Percentiles rank a stretch among this genome's conserved stretches.
These are phyloP conservation scores for Phytopythium oedochilum DNA, from an alignment of 352 stramenopile species.

Conservation along the genomic window DNA sequence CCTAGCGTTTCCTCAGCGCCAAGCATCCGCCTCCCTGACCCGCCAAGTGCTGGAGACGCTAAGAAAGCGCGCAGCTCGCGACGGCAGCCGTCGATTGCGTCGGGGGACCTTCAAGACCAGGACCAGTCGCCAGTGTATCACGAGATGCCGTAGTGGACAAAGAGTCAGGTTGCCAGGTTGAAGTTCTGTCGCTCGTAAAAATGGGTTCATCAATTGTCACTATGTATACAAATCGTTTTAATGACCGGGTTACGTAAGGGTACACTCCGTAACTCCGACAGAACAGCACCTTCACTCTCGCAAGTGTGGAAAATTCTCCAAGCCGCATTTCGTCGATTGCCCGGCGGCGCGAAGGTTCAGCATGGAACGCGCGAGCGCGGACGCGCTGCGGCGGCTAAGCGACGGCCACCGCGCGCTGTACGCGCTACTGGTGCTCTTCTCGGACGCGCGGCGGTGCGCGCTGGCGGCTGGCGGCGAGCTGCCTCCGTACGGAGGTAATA, in stretches of 20 bases:
- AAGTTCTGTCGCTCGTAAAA: neutral
- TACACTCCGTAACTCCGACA: neutral
- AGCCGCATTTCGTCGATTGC: neutral
- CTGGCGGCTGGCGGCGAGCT: conserved; percentile 10
- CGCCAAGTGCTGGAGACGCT: no score
- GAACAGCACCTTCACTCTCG: neutral
- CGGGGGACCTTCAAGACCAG: no score
- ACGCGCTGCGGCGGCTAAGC: conserved; percentile 3
- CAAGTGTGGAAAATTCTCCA: conserved; percentile 2
- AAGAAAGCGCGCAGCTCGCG: no score
- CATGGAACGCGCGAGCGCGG: neutral
- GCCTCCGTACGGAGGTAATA: neutral
- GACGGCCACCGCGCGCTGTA: conserved; percentile 18
- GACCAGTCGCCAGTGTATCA: neutral
- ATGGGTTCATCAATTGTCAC: neutral
- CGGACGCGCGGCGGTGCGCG: conserved; percentile 17
- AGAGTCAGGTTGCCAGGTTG: neutral
- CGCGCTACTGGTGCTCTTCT: conserved; percentile 22
- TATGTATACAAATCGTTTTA: neutral
- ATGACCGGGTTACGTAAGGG: neutral
- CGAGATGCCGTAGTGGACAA: neutral
- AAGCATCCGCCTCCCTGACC: no score
- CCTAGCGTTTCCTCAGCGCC: no score
- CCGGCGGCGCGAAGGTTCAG: neutral
- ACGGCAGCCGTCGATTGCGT: no score